Evolutionary conservation across 164 flowering plant genomes (phyloP).

Genomic region (Annona squamosa): DNA sequence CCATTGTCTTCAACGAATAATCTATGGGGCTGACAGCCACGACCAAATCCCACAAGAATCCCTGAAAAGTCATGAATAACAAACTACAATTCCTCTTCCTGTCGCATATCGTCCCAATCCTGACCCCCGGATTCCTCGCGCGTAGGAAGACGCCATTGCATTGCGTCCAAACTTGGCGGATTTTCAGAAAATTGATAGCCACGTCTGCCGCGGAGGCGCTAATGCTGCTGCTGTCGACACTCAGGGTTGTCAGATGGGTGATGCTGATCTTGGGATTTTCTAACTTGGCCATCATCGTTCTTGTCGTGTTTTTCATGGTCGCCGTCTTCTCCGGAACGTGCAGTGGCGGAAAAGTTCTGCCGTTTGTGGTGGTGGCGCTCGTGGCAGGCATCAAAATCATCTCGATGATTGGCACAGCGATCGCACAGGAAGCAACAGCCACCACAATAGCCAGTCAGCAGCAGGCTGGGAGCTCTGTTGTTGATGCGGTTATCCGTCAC

Average conservation of each 20-base stretch:
- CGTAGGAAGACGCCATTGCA: background rate
- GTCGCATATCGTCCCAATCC: background rate
- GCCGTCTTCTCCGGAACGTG: slow-evolving; percentile 17
- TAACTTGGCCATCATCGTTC: slow-evolving; percentile 28
- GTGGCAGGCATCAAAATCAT: slow-evolving; percentile 29
- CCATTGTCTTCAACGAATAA: no score
- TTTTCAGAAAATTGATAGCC: background rate
- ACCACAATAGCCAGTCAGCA: slow-evolving; percentile 25
- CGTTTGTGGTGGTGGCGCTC: slow-evolving; percentile 22
- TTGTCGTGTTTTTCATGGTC: slow-evolving; percentile 26
- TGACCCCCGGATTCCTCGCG: background rate
- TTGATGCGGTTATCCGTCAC: slow-evolving; percentile 41
- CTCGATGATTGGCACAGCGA: slow-evolving; percentile 39
- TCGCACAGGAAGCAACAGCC: slow-evolving; percentile 60
- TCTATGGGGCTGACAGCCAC: background rate
- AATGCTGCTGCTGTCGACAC: slow-evolving; percentile 25
- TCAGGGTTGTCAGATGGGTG: slow-evolving; percentile 30
- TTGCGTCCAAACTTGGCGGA: background rate
- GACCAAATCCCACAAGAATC: slow-evolving; percentile 6
- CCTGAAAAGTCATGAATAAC: background rate
- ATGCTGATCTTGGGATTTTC: slow-evolving; percentile 29
- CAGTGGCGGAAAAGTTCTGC: slow-evolving; percentile 13
- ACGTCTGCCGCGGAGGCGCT: background rate
- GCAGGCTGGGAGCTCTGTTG: slow-evolving; percentile 19
- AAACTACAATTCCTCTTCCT: slow-evolving; percentile 1